These are phyloP conservation scores for Hebeloma cylindrosporum DNA, from an alignment of 768 basidiomycete species.

Conservation along the genomic window DNA sequence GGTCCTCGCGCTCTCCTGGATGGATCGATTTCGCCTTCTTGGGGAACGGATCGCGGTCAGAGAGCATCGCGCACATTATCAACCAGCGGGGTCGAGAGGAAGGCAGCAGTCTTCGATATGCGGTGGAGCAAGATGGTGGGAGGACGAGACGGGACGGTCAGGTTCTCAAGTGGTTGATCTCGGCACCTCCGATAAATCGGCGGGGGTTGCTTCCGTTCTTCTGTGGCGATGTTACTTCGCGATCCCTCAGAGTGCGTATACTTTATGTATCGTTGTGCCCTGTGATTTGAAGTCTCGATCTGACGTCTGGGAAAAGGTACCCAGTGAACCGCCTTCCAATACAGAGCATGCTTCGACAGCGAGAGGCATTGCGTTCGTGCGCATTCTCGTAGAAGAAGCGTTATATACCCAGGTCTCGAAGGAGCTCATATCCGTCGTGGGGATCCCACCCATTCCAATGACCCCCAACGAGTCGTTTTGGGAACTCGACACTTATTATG, in stretches of 20 bases:
- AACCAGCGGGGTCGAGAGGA: conserved; percentile 49
- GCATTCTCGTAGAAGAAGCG: conserved; percentile 35
- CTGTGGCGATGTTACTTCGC: conserved; percentile 70
- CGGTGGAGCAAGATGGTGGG: conserved; percentile 49
- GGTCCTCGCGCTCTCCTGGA: conserved; percentile 55
- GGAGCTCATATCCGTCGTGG: conserved; percentile 51
- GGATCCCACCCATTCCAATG: conserved; percentile 33
- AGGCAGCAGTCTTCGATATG: conserved; percentile 42
- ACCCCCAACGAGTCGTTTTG: conserved; percentile 33
- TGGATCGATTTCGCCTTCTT: conserved; percentile 72
- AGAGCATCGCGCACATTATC: conserved; percentile 50
- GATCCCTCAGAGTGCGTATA: conserved; percentile 55
- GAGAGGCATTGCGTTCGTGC: conserved; percentile 49
- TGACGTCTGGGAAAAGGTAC: conserved; percentile 39
- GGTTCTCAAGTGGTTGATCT: conserved; percentile 59
- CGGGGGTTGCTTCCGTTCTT: conserved; percentile 60
- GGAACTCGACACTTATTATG: conserved; percentile 37
- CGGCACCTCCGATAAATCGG: conserved; percentile 29
- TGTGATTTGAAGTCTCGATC: neutral
- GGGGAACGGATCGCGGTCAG: conserved; percentile 43
- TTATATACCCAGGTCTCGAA: conserved; percentile 31
- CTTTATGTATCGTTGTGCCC: neutral
- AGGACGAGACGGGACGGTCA: conserved; percentile 55
- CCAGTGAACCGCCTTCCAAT: conserved; percentile 45
- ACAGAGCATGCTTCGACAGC: conserved; percentile 50